phyloP scores from a whole-genome alignment of 108 stramenopile genomes.

The Stephanodiscus minutulus region DNA sequence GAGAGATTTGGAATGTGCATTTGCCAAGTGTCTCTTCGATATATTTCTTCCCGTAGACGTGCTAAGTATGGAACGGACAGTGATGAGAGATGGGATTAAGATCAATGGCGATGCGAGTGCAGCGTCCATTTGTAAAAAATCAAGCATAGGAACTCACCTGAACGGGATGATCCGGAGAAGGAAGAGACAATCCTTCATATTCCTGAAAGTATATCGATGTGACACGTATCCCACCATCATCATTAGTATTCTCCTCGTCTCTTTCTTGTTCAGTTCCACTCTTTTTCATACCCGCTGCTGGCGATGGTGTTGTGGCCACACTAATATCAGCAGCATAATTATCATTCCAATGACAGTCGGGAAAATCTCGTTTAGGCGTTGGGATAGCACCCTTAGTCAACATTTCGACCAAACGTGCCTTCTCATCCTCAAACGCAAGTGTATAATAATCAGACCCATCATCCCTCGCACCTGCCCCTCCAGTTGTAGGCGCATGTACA shows the following conservation, averaged over 20 bases:
- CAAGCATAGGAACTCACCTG: conserved; percentile 36
- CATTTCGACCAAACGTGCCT: conserved; percentile 53
- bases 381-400: conserved; percentile 46
- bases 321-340: conserved; percentile 7
- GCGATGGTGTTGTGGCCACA: background rate
- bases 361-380: conserved; percentile 35
- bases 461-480: conserved; percentile 54
- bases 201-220: conserved; percentile 86
- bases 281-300: background rate
- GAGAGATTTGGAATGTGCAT: conserved; percentile 88
- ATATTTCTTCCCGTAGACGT: conserved; percentile 70
- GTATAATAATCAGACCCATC: conserved; percentile 47
- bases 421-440: conserved; percentile 62
- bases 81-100: background rate
- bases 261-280: background rate
- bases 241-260: background rate
- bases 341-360: conserved; percentile 16
- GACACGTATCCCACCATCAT: conserved; percentile 43
- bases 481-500: conserved; percentile 63
- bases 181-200: conserved; percentile 76
- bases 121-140: background rate
- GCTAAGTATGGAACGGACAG: conserved; percentile 25
- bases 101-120: background rate
- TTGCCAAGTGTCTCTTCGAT: conserved; percentile 76
- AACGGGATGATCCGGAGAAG: conserved; percentile 80